phyloP scores from a whole-genome alignment of 768 basidiomycete species.

The Boletus reticulatus region DNA sequence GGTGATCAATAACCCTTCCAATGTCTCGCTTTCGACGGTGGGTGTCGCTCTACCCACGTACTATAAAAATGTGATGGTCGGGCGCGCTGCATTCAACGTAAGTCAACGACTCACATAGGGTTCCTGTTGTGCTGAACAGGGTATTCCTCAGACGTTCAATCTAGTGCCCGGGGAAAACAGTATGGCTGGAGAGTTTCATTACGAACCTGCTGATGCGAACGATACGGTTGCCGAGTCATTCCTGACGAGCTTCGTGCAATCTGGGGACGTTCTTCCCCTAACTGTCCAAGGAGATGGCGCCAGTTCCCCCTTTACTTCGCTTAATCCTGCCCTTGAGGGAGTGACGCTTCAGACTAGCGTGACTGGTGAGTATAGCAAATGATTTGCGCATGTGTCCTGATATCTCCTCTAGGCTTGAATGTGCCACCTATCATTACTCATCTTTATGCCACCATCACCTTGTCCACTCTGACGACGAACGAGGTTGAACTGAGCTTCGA shows the following conservation, averaged over 20 bases:
- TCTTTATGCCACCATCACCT: conserved; percentile 51
- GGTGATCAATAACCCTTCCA: conserved; percentile 63
- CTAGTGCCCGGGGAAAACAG: conserved; percentile 57
- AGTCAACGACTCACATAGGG: conserved; percentile 15
- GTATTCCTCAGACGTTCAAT: conserved; percentile 44
- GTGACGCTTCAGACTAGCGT: conserved; percentile 50
- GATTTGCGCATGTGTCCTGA: neutral
- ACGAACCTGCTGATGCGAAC: conserved; percentile 61
- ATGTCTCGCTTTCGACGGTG: conserved; percentile 59
- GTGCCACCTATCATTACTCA: conserved; percentile 57
- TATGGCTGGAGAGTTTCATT: conserved; percentile 61
- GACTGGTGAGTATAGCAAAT: conserved; percentile 35
- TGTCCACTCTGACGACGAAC: conserved; percentile 48
- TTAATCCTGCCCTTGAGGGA: conserved; percentile 53
- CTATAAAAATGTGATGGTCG: conserved; percentile 54
- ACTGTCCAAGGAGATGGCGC: conserved; percentile 56
- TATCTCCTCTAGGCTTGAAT: conserved; percentile 37
- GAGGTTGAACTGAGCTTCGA: conserved; percentile 56
- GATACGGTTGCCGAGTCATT: conserved; percentile 64
- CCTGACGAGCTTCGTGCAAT: conserved; percentile 58
- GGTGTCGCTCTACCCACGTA: conserved; percentile 57
- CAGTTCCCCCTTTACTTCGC: conserved; percentile 61
- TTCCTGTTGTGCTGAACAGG: neutral
- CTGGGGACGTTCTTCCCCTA: conserved; percentile 43
- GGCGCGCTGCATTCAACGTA: conserved; percentile 58